Percentiles rank a stretch among this genome's conserved stretches.
These are phyloP conservation scores for Heterotrichella gracilis DNA, from an alignment of 352 stramenopile genomes.

Conservation along the genomic window DNA sequence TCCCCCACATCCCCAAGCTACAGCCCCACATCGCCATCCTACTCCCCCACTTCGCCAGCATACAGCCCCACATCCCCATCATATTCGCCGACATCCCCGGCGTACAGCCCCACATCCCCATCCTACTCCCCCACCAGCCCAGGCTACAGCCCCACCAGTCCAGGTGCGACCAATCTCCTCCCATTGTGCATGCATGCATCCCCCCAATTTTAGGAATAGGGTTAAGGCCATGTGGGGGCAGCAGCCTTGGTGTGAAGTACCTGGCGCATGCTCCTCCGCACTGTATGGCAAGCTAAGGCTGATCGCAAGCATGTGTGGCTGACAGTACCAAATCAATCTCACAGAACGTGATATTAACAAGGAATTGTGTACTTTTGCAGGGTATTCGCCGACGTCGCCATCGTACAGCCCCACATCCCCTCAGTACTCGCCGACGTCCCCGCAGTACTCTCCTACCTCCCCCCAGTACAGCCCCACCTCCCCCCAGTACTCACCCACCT, in stretches of 20 bases:
- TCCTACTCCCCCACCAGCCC: slow-evolving; percentile 29
- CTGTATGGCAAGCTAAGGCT: slow-evolving; percentile 44
- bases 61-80: slow-evolving; percentile 28
- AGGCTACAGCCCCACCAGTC: slow-evolving; percentile 26
- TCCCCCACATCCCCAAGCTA: slow-evolving; percentile 32
- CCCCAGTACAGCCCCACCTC: slow-evolving; percentile 36
- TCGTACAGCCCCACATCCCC: slow-evolving; percentile 34
- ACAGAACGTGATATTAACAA: slow-evolving; percentile 28
- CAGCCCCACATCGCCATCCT: slow-evolving; percentile 31
- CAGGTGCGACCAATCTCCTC: slow-evolving; percentile 23
- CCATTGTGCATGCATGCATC: slow-evolving; percentile 22
- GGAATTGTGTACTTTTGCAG: slow-evolving; percentile 30
- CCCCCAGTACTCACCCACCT: slow-evolving; percentile 19
- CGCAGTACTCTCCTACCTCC: slow-evolving; percentile 26
- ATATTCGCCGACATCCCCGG: slow-evolving; percentile 27
- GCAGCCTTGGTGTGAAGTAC: slow-evolving; percentile 25
- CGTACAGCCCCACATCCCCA: slow-evolving; percentile 37
- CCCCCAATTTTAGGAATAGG: slow-evolving; percentile 25
- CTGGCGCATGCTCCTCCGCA: slow-evolving; percentile 33
- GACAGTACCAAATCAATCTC: slow-evolving; percentile 33
- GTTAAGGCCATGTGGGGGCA: slow-evolving; percentile 24
- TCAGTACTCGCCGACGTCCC: slow-evolving; percentile 18
- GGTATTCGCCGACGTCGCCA: slow-evolving; percentile 28
- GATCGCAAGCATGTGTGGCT: slow-evolving; percentile 28
- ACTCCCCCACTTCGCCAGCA: slow-evolving; percentile 30